Evolutionary conservation across 2,329 filamentous ascomycete species (phyloP), one percentile per base, ranked within the genome.

Genomic region (Phaeosphaeriaceae sp.): DNA sequence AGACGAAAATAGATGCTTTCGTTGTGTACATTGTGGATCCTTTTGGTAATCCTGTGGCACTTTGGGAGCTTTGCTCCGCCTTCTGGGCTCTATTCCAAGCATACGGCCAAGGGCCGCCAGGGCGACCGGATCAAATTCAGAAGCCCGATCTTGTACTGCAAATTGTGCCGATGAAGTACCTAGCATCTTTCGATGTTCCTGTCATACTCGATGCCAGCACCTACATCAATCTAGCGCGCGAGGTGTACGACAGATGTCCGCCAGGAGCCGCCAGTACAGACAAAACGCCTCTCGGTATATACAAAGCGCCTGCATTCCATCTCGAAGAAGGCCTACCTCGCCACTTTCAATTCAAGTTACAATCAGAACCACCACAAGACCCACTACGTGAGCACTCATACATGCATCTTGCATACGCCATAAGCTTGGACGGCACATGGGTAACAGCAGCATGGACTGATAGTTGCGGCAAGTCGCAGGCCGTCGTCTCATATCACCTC

Each of bases 381-480:
- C 76, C 93, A 5, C 77, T 94, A 44, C 84, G 88, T 46, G 90
- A 94, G 67, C 90, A 92, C 57, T 89, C 86, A 0, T 88, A 88
- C 63, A 84, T 96, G 23, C 90, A 96, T 68, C 77, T 95, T 36
- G 89, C 87, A 1, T 95, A 95, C 64, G 84, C 88, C 2, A 81
- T 86, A 46, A 92, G 89, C 63, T 78, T 87, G 9, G 89, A 93
- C 67, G 84, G 87, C 16, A 79, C 86, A 7, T 96, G 91, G 91
- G 76, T 94, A 30, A 87, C 87, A 11, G 88, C 85, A 5, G 87
- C 88, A 0, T 95, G 90, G 90, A 90, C 87, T 1, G 89, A 95
- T 66, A 90, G 86, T 58, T 83, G 83, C 20, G 90, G 90, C 2
- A 84, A 83, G 50, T 84, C 88, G 52, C 88, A 92, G 68, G 84